Evolutionary conservation across 2,329 filamentous ascomycete species (phyloP).

Genomic region (Aspergillus nomiae): DNA sequence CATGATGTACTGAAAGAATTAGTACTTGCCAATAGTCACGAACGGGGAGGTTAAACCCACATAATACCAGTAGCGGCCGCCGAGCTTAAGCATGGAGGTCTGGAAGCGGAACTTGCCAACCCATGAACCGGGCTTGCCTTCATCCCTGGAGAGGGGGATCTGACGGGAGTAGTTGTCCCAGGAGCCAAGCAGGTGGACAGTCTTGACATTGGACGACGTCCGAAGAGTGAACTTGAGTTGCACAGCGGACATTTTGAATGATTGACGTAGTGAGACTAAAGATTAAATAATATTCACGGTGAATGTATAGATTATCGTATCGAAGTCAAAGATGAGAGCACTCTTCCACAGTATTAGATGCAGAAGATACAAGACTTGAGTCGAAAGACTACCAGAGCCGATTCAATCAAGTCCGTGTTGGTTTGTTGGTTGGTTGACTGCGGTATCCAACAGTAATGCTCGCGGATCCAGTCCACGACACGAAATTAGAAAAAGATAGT

Average conservation of each 20-base stretch:
- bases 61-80: constrained; percentile 99
- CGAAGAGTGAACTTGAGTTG: constrained; percentile 95
- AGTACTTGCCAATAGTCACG: constrained; percentile 3
- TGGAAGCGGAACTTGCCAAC: constrained; percentile 97
- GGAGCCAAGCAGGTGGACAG: constrained; percentile 93
- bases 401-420: constrained; percentile 17
- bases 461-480: constrained; percentile 38
- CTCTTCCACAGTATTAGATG: constrained; percentile 12
- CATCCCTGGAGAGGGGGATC: constrained; percentile 89
- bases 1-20: constrained; percentile 74
- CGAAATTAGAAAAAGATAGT: constrained; percentile 22
- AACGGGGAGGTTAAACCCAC: constrained; percentile 35
- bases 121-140: constrained; percentile 86
- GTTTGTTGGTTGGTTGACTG: constrained; percentile 21
- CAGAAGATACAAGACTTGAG: constrained; percentile 21
- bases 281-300: constrained; percentile 27
- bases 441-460: constrained; percentile 12
- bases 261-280: constrained; percentile 39
- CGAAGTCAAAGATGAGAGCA: constrained; percentile 18
- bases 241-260: constrained; percentile 75
- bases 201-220: constrained; percentile 95
- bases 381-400: constrained; percentile 34
- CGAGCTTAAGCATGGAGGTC: constrained; percentile 78
- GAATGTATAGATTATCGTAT: constrained; percentile 24
- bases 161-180: constrained; percentile 98